These are phyloP conservation scores for Jamesozyma hellenica DNA, from an alignment of 805 yeast genomes.

Conservation along the genomic window DNA sequence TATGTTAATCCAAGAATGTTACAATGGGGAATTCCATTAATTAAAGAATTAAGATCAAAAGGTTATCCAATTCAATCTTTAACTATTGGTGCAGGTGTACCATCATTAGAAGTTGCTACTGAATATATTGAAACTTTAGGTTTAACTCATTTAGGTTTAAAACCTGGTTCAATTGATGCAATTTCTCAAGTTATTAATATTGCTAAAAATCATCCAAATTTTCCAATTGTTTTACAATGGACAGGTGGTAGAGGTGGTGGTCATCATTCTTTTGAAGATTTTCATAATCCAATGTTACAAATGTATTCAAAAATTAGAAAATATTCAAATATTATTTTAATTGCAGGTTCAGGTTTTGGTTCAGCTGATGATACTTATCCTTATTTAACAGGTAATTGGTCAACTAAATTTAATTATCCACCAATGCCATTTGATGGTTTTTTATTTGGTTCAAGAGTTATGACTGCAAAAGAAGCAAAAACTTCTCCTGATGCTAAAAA, in stretches of 20 bases:
- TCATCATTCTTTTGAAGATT: slow-evolving; percentile 97
- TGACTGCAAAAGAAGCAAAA: slow-evolving; percentile 93
- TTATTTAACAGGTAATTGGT: slow-evolving; percentile 95
- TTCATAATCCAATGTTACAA: slow-evolving; percentile 94
- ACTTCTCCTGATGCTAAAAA: slow-evolving; percentile 90
- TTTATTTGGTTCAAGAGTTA: slow-evolving; percentile 89
- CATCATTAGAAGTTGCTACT: slow-evolving; percentile 91
- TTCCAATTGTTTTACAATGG: slow-evolving; percentile 98
- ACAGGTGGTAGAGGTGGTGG: slow-evolving; percentile 99
- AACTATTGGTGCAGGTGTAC: slow-evolving; percentile 99
- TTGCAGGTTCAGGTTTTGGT: slow-evolving; percentile 99
- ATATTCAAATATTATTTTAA: slow-evolving; percentile 74
- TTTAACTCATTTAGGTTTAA: slow-evolving; percentile 85
- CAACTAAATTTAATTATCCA: slow-evolving; percentile 77
- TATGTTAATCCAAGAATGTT: slow-evolving; percentile 96
- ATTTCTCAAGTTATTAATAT: slow-evolving; percentile 77
- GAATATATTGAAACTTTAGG: slow-evolving; percentile 92
- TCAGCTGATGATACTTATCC: slow-evolving; percentile 95
- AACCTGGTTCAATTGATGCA: slow-evolving; percentile 95
- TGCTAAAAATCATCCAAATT: slow-evolving; percentile 89
- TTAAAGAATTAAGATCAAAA: slow-evolving; percentile 74
- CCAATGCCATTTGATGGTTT: slow-evolving; percentile 99
- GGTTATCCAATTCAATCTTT: slow-evolving; percentile 95
- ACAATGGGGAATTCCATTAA: slow-evolving; percentile 97
- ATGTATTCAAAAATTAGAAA: slow-evolving; percentile 93